Evolutionary conservation across 2,329 filamentous ascomycete species (phyloP), one percentile per base, ranked within the genome.

Genomic region (Alternaria consortialis): DNA sequence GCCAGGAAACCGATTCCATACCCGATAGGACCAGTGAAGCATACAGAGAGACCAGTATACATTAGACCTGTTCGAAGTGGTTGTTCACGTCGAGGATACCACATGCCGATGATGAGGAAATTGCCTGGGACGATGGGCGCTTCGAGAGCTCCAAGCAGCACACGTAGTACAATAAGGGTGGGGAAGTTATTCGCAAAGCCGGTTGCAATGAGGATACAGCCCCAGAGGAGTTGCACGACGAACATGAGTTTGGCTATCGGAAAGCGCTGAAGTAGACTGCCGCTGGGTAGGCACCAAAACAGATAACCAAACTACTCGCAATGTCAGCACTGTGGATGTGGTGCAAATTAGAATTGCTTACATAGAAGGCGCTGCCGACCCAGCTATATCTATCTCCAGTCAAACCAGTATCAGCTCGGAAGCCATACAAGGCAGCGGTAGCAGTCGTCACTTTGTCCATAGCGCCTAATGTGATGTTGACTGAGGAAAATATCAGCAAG

Each of bases 111-210:
- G 51, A 65, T 42, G 29, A 67, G 39, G 58, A 65, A 58, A 37
- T 68, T 58, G 37, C 62, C 48, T 15, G 68, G 60, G 0, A 85
- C 86, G 51, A 87, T 80, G 64, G 86, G 84, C 2, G 86, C 85
- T 70, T 88, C 86, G 0, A 83, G 82, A 6, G 84, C 80, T 7
- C 86, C 86, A 0, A 87, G 80, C 2, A 88, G 71, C 66, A 88
- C 84, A 0, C 86, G 82, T 5, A 83, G 77, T 0, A 80, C 74
- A 17, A 87, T 70, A 0, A 88, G 77, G 0, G 84, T 83, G 2
- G 76, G 81, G 51, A 70, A 70, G 46, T 68, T 64, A 36, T 65
- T 64, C 4, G 67, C 60, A 1, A 63, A 62, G 2, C 60, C 67
- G 0, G 61, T 66, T 25, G 58, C 64, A 8, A 68, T 66, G 29